These are phyloP conservation scores for Parasitella parasitica DNA, from an alignment of 371 early-diverging fungal species.

Conservation along the genomic window DNA sequence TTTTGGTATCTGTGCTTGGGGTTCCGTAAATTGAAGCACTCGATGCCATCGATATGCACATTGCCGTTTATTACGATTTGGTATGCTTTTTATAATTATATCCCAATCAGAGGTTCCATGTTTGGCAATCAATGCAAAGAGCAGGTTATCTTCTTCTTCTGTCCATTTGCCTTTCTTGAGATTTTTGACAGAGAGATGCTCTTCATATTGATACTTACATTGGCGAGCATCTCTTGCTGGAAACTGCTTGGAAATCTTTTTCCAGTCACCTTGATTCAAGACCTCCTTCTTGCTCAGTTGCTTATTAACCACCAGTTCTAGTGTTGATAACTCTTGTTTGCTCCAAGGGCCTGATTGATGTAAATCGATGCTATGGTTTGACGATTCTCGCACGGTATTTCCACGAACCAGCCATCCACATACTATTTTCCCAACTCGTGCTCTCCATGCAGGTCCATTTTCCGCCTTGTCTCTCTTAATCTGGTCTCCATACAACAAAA, in stretches of 20 bases:
- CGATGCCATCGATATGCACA: constrained; percentile 31
- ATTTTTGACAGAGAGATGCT: not conserved
- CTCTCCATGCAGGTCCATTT: constrained; percentile 21
- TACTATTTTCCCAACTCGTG: constrained; percentile 20
- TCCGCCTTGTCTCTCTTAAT: constrained; percentile 10
- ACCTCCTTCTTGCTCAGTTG: not conserved
- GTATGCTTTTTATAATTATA: constrained; percentile 4
- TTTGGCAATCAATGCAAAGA: constrained; percentile 1
- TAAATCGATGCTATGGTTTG: not conserved
- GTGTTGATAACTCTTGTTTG: constrained; percentile 7
- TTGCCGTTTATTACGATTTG: constrained; percentile 9
- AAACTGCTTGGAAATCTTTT: constrained; percentile 8
- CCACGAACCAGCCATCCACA: constrained; percentile 14
- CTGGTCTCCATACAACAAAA: constrained; percentile 11
- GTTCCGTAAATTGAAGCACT: not conserved
- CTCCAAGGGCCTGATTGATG: constrained; percentile 18
- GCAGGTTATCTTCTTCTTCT: constrained; percentile 21
- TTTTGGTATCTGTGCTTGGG: not conserved
- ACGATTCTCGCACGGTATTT: not conserved
- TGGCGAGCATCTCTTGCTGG: constrained; percentile 7
- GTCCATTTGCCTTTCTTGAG: constrained; percentile 13
- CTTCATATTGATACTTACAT: constrained; percentile 20
- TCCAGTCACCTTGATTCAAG: constrained; percentile 13
- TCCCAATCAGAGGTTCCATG: constrained; percentile 18
- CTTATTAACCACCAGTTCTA: constrained; percentile 1